These are phyloP conservation scores for Calonectria pteridis DNA, from an alignment of 2,329 filamentous ascomycete genomes.

Conservation along the genomic window DNA sequence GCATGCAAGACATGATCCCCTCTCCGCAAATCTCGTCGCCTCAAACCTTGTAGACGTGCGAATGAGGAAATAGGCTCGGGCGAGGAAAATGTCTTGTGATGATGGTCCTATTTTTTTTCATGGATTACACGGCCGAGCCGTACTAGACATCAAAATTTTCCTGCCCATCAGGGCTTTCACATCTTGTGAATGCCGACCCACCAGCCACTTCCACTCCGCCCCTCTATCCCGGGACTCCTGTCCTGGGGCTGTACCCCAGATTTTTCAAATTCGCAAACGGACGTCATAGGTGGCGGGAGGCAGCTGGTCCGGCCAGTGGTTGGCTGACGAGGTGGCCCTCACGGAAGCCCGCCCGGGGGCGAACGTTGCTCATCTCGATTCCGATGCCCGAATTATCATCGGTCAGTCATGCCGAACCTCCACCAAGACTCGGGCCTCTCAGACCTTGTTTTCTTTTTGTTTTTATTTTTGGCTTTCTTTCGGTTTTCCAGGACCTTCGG, in stretches of 20 bases:
- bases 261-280: background rate
- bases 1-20: conserved; percentile 4
- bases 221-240: conserved; percentile 3
- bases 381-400: conserved; percentile 4
- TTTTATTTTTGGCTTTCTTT: background rate
- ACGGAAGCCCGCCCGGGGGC: background rate
- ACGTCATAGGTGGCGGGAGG: conserved; percentile 2
- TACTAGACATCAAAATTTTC: background rate
- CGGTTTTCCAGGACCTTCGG: background rate
- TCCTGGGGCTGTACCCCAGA: conserved; percentile 1
- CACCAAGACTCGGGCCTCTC: background rate
- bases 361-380: background rate
- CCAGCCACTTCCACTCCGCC: background rate
- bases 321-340: background rate
- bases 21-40: background rate
- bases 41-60: background rate
- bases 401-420: conserved; percentile 5
- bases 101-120: background rate
- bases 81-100: background rate
- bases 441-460: background rate
- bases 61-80: background rate
- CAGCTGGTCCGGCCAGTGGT: background rate
- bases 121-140: background rate
- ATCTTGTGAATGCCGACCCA: background rate
- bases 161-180: background rate